These are phyloP conservation scores for Suillus tomentosus DNA, from an alignment of 768 basidiomycete species.

Conservation along the genomic window DNA sequence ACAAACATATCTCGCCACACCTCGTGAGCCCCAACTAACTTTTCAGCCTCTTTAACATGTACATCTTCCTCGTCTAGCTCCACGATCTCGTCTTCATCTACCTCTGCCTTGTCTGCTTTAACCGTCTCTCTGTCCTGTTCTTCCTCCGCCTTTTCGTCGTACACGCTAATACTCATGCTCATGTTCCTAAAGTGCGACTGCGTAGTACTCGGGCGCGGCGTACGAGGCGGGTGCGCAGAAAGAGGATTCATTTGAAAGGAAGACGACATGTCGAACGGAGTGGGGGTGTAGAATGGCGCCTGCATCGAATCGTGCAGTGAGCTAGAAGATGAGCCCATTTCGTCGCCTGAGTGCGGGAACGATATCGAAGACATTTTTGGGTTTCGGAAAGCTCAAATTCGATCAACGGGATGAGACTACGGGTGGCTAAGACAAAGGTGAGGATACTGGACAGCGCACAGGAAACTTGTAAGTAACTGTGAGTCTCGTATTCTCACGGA, in stretches of 20 bases:
- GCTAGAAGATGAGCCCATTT: slow-evolving; percentile 33
- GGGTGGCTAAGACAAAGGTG: background rate
- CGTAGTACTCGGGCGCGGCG: slow-evolving; percentile 49
- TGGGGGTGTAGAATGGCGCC: slow-evolving; percentile 51
- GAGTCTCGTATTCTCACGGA: slow-evolving; percentile 3
- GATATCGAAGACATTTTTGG: slow-evolving; percentile 63
- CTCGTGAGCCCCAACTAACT: slow-evolving; percentile 59
- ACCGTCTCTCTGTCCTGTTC: slow-evolving; percentile 22
- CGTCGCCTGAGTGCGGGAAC: slow-evolving; percentile 52
- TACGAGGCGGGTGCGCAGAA: slow-evolving; percentile 77
- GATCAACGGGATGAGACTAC: background rate
- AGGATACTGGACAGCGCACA: background rate
- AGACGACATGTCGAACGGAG: slow-evolving; percentile 57
- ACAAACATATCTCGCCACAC: slow-evolving; percentile 81
- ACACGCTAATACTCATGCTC: slow-evolving; percentile 28
- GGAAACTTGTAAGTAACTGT: background rate
- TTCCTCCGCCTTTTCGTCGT: slow-evolving; percentile 47
- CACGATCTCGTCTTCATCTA: slow-evolving; percentile 36
- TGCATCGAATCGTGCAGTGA: slow-evolving; percentile 41
- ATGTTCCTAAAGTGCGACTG: slow-evolving; percentile 28
- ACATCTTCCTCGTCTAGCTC: slow-evolving; percentile 55
- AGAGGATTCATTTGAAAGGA: slow-evolving; percentile 84
- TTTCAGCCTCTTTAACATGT: slow-evolving; percentile 43
- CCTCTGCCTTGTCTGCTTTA: slow-evolving; percentile 18
- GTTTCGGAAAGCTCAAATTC: background rate